These are phyloP conservation scores for Glycine latifolia DNA, from an alignment of 306 rosid genomes.

Conservation along the genomic window DNA sequence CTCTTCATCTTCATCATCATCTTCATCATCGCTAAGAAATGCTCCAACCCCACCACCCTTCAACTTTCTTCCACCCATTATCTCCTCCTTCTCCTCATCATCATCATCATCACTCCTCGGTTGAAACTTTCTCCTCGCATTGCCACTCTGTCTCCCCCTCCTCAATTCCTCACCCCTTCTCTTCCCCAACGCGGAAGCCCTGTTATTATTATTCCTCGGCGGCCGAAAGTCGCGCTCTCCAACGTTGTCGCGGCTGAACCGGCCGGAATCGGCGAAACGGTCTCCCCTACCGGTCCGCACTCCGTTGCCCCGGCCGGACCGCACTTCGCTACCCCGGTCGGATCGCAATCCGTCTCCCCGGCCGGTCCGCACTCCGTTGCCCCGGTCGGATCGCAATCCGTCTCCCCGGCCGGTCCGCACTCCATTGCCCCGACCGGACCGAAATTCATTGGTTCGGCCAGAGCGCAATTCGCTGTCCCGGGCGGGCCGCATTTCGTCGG, in stretches of 20 bases:
- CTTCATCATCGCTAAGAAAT: conserved; percentile 57
- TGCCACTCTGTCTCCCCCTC: conserved; percentile 44
- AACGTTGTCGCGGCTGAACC: conserved; percentile 3
- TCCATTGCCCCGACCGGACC: too few relatives aligned
- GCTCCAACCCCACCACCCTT: conserved; percentile 50
- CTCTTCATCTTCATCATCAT: conserved; percentile 57
- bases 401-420: too few relatives aligned
- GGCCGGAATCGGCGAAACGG: neutral
- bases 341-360: too few relatives aligned
- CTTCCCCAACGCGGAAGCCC: conserved; percentile 55
- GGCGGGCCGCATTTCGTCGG: too few relatives aligned
- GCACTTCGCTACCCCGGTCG: conserved; percentile 43
- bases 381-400: too few relatives aligned
- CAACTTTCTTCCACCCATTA: conserved; percentile 36
- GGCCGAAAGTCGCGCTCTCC: neutral
- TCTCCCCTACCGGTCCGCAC: neutral
- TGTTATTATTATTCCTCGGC: conserved; percentile 7
- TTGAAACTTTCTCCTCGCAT: conserved; percentile 34
- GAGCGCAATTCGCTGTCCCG: too few relatives aligned
- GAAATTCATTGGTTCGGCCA: too few relatives aligned
- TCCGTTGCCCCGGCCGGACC: conserved; percentile 47
- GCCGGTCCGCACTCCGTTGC: too few relatives aligned
- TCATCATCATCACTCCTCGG: conserved; percentile 51
- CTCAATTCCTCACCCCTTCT: conserved; percentile 55
- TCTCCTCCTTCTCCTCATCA: conserved; percentile 8